Conservation (phyloP, 2,329 filamentous ascomycete species). For the Simplicillium aogashimaense region DNA sequence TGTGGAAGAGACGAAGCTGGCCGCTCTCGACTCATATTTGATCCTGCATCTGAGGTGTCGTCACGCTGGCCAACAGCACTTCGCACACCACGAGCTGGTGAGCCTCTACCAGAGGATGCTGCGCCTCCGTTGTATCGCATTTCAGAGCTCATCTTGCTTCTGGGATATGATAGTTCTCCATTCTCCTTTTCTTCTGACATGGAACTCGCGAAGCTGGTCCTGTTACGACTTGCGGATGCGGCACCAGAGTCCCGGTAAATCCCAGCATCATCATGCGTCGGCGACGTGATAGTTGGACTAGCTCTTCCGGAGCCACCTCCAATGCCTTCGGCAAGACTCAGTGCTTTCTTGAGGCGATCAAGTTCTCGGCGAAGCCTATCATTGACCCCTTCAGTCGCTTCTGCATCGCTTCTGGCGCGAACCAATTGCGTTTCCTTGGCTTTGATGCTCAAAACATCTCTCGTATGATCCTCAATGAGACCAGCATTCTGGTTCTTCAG, state of each 20-base stretch:
- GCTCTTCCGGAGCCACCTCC: slow-evolving; percentile 24
- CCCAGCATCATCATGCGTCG: slow-evolving; percentile 47
- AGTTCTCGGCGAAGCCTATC: slow-evolving; percentile 80
- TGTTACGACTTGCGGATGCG: slow-evolving; percentile 31
- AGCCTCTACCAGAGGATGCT: slow-evolving; percentile 45
- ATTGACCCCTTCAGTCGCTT: slow-evolving; percentile 78
- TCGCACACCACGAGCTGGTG: slow-evolving; percentile 47
- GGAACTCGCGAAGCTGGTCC: slow-evolving; percentile 54
- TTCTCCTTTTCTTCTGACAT: slow-evolving; percentile 74
- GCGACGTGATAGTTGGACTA: slow-evolving; percentile 37
- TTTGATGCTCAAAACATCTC: slow-evolving; percentile 92
- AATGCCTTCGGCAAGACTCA: slow-evolving; percentile 50
- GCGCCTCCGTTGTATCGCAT: slow-evolving; percentile 39
- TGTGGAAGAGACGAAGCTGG: slow-evolving; percentile 25
- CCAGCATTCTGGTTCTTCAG: slow-evolving; percentile 95
- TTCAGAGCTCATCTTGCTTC: slow-evolving; percentile 46
- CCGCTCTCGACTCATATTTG: slow-evolving; percentile 18
- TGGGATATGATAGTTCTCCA: slow-evolving; percentile 35
- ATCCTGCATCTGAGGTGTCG: slow-evolving; percentile 19
- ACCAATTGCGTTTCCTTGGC: slow-evolving; percentile 97
- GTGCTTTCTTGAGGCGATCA: slow-evolving; percentile 84
- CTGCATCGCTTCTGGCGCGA: slow-evolving; percentile 79
- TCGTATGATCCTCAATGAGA: slow-evolving; percentile 92
- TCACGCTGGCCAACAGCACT: slow-evolving; percentile 21
- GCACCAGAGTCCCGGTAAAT: slow-evolving; percentile 46